phyloP scores from a whole-genome alignment of 139 green algal genomes.

The Nannochloris sp. region DNA sequence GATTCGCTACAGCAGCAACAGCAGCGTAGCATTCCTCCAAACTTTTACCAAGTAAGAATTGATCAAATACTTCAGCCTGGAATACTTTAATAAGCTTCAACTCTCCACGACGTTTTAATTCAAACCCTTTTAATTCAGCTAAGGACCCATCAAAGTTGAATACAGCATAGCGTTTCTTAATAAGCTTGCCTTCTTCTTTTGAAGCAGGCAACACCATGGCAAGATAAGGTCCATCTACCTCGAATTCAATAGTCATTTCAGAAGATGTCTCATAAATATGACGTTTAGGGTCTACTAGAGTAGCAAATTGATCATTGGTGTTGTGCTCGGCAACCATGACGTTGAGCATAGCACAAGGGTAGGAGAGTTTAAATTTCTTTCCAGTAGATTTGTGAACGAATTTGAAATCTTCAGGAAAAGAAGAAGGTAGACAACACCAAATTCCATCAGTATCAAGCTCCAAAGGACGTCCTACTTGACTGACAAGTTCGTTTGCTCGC shows the following conservation, averaged over 20 bases:
- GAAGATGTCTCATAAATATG: conserved; percentile 60
- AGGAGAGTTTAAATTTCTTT: conserved; percentile 77
- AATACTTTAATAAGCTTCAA: conserved; percentile 99
- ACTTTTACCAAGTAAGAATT: conserved; percentile 80
- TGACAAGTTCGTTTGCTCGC: conserved; percentile 62
- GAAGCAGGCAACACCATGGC: conserved; percentile 91
- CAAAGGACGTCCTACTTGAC: conserved; percentile 75
- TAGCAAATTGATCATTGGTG: conserved; percentile 90
- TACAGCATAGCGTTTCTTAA: conserved; percentile 99
- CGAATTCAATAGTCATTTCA: conserved; percentile 98
- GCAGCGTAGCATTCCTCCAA: conserved; percentile 86
- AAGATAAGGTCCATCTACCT: conserved; percentile 90
- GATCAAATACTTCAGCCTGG: conserved; percentile 81
- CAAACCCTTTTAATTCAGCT: conserved; percentile 95
- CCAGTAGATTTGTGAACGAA: conserved; percentile 17
- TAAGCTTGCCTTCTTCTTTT: conserved; percentile 95
- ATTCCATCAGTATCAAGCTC: conserved; percentile 99
- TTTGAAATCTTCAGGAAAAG: conserved; percentile 94
- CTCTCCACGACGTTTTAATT: conserved; percentile 94
- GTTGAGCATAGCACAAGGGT: conserved; percentile 98
- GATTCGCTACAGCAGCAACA: conserved; percentile 87
- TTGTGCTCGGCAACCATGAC: conserved; percentile 87
- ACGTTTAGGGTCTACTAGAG: conserved; percentile 46
- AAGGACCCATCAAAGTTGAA: conserved; percentile 91
- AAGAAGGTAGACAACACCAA: conserved; percentile 87